A percentile compares a stretch with the other conserved stretches of the same genome.
These are phyloP conservation scores for Pholiota molesta DNA, from an alignment of 768 basidiomycete species.

Conservation along the genomic window DNA sequence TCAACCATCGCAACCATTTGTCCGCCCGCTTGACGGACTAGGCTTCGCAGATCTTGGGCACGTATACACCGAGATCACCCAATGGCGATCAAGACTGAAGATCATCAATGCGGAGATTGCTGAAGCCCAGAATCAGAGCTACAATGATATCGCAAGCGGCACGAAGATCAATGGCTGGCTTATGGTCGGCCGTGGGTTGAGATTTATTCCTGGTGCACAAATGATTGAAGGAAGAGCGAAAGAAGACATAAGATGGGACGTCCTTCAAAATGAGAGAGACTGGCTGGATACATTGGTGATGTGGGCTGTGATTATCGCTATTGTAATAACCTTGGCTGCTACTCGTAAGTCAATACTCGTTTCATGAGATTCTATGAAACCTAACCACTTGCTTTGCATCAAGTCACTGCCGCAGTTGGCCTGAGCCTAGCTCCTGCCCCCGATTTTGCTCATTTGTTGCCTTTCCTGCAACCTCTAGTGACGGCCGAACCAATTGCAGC, in stretches of 20 bases:
- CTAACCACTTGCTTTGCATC: constrained; percentile 12
- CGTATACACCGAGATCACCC: constrained; percentile 71
- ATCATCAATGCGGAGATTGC: constrained; percentile 73
- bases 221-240: constrained; percentile 80
- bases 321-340: constrained; percentile 54
- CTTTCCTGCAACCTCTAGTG: constrained; percentile 61
- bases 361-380: neutral
- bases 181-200: constrained; percentile 69
- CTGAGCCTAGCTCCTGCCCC: constrained; percentile 71
- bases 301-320: constrained; percentile 57
- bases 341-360: constrained; percentile 52
- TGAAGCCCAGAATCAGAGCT: constrained; percentile 66
- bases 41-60: constrained; percentile 65
- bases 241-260: constrained; percentile 83
- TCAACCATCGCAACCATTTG: constrained; percentile 70
- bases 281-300: constrained; percentile 49
- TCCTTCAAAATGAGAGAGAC: constrained; percentile 63
- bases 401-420: constrained; percentile 74
- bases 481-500: constrained; percentile 52
- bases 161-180: constrained; percentile 76
- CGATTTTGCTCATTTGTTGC: constrained; percentile 70
- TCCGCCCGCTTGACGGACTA: constrained; percentile 73
- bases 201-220: constrained; percentile 62
- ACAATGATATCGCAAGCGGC: constrained; percentile 75
- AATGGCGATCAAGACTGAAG: constrained; percentile 72